These are phyloP conservation scores for Leccinum subgranulosum DNA, from an alignment of 768 basidiomycete species.

Conservation along the genomic window DNA sequence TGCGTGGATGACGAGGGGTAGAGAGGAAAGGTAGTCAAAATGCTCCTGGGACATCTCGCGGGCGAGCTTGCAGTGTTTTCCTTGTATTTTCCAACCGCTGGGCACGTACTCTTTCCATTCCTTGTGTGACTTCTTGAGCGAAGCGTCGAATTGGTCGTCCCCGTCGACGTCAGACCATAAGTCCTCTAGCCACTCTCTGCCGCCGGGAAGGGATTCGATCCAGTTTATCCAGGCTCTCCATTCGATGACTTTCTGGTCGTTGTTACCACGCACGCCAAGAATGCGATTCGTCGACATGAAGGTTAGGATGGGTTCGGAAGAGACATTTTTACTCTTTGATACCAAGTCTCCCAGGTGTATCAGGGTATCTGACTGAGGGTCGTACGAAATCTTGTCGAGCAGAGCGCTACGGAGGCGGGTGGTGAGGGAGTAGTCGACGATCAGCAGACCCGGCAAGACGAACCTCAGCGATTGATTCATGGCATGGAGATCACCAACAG, in stretches of 20 bases:
- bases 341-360: conserved; percentile 84
- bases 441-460: conserved; percentile 22
- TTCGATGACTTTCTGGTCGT: conserved; percentile 88
- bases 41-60: conserved; percentile 57
- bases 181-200: conserved; percentile 51
- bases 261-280: conserved; percentile 88
- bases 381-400: conserved; percentile 58
- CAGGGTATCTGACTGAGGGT: conserved; percentile 59
- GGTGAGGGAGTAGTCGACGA: not conserved
- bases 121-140: conserved; percentile 36
- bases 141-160: conserved; percentile 35
- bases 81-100: conserved; percentile 68
- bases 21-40: conserved; percentile 67
- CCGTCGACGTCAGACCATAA: conserved; percentile 40
- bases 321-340: conserved; percentile 53
- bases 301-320: conserved; percentile 60
- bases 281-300: conserved; percentile 64
- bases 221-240: conserved; percentile 88
- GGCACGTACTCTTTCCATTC: conserved; percentile 55
- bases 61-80: conserved; percentile 77
- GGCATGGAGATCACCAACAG: conserved; percentile 90
- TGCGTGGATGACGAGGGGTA: conserved; percentile 73
- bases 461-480: conserved; percentile 68
- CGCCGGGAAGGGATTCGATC: conserved; percentile 48
- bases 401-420: conserved; percentile 46